Base-by-base conservation (phyloP, 164 flowering plant species). In the Dillenia turbinata region DNA sequence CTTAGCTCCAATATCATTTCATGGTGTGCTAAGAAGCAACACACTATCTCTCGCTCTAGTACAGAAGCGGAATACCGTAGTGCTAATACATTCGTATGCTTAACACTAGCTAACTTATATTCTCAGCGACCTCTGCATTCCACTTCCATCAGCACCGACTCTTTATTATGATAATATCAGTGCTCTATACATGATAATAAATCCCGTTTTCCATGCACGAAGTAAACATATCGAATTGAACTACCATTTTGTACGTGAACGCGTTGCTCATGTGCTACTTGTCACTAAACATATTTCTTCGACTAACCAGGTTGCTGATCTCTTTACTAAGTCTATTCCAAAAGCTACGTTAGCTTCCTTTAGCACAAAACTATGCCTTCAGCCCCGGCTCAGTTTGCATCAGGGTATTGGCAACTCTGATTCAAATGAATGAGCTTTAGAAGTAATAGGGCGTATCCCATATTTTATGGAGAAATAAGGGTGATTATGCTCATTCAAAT, bases 301-400 rank as follows among this genome's bases (percentile, higher is more conserved):
- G 4, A 1, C 19, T 40, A 5, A 2, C 9, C 65, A 62, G 33
- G 13, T 14, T 15, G 65, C 57, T 10, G 65, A 62, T n/a, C 52
- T 62, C 14, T 53, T 62, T 40, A 62, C 65, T 33, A 62, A 62
- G 15, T n/a, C 56, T 4, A 45, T 60, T 19, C 51, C 51, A 9
- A 6, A 13, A 4, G 16, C 51, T 12, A 13, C 17, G 52, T 59
- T 59, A 16, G 9, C 19, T 46, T 9, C 6, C 19, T 47, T 59
- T 45, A 40, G 62, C 12, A 11, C 51, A 52, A 59, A 46, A 15
- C 62, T 59, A 1, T 8, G 52, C 62, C 12, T 59, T 33, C 19
- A 16, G 11, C 33, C 62, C 62, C 51, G 40, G 51, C 62, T 47
- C 17, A 14, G 33, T 15, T 46, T 59, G 62, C 50, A 52, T 44